Conservation (phyloP, 495 filamentous ascomycete species). For the Annulohypoxylon stygium region DNA sequence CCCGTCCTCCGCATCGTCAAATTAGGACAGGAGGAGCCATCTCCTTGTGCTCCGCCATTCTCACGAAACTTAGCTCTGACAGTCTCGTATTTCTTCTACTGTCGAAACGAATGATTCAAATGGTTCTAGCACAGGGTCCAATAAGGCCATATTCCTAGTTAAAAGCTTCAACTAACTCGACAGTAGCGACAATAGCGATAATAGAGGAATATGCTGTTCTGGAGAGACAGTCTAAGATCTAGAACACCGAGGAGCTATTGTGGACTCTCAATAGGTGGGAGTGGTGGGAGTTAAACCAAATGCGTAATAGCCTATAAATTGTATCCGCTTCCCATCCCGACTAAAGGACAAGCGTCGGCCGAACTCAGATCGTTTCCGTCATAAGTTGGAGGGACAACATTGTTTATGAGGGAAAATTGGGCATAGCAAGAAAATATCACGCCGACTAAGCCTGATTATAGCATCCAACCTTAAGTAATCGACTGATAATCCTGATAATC, state of each 20-base stretch:
- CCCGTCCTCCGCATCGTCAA: conserved; percentile 42
- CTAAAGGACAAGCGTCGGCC: conserved; percentile 37
- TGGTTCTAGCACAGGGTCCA: background rate
- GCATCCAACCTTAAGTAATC: conserved; percentile 24
- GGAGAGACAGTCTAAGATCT: conserved; percentile 26
- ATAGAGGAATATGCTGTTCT: background rate
- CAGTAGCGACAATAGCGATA: background rate
- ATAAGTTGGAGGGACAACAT: conserved; percentile 29
- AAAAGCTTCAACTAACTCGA: conserved; percentile 28
- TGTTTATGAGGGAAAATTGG: conserved; percentile 38
- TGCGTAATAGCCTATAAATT: conserved; percentile 34
- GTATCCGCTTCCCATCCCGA: conserved; percentile 25
- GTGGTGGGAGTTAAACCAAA: conserved; percentile 33
- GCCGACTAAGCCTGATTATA: conserved; percentile 27
- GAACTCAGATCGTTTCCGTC: conserved; percentile 33
- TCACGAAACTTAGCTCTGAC: conserved; percentile 19
- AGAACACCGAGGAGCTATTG: conserved; percentile 28
- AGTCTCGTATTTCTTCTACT: background rate
- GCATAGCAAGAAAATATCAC: conserved; percentile 28
- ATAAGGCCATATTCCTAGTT: background rate
- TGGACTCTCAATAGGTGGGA: conserved; percentile 26
- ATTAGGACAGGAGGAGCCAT: conserved; percentile 32
- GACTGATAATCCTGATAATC: conserved; percentile 19
- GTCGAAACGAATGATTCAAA: background rate
- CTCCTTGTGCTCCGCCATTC: conserved; percentile 16